These are phyloP conservation scores for Cordyceps pruinosa DNA, from an alignment of 2,329 filamentous ascomycete genomes.

Conservation along the genomic window DNA sequence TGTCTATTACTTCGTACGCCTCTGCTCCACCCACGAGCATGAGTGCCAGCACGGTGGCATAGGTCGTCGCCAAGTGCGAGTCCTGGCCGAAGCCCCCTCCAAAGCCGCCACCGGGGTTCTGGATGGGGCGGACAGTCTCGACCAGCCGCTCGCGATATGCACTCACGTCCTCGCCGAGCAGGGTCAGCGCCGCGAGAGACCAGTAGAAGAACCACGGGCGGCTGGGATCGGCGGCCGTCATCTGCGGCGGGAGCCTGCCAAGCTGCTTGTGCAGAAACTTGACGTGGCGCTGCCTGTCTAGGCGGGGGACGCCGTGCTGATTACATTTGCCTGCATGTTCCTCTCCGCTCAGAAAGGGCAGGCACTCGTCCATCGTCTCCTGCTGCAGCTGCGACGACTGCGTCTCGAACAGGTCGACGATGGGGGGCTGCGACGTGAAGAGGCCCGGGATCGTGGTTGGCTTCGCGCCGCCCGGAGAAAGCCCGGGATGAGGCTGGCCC, in stretches of 20 bases:
- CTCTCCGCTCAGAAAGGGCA: constrained; percentile 58
- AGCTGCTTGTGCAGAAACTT: constrained; percentile 55
- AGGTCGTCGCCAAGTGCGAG: constrained; percentile 83
- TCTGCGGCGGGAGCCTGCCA: constrained; percentile 58
- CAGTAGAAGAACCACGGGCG: constrained; percentile 94
- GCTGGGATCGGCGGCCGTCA: constrained; percentile 73
- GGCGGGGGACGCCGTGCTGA: constrained; percentile 62
- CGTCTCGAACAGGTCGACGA: constrained; percentile 61
- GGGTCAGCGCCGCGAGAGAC: constrained; percentile 67
- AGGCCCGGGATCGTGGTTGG: constrained; percentile 40
- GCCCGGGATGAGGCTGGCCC: not conserved
- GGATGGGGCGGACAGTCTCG: constrained; percentile 70
- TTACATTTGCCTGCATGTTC: constrained; percentile 47
- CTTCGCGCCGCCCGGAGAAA: not conserved
- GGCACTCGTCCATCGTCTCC: constrained; percentile 59
- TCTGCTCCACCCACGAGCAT: constrained; percentile 70
- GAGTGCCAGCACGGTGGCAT: constrained; percentile 74
- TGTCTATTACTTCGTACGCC: constrained; percentile 69
- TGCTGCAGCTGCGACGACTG: constrained; percentile 62
- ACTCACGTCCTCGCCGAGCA: constrained; percentile 67
- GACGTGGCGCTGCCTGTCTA: constrained; percentile 59
- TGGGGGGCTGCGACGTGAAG: constrained; percentile 51
- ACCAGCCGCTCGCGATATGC: constrained; percentile 63
- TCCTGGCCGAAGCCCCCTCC: constrained; percentile 88
- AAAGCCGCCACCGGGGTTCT: constrained; percentile 79